Conservation (phyloP, 1,139 yeast genomes). For the Suhomyces bokatorum region DNA sequence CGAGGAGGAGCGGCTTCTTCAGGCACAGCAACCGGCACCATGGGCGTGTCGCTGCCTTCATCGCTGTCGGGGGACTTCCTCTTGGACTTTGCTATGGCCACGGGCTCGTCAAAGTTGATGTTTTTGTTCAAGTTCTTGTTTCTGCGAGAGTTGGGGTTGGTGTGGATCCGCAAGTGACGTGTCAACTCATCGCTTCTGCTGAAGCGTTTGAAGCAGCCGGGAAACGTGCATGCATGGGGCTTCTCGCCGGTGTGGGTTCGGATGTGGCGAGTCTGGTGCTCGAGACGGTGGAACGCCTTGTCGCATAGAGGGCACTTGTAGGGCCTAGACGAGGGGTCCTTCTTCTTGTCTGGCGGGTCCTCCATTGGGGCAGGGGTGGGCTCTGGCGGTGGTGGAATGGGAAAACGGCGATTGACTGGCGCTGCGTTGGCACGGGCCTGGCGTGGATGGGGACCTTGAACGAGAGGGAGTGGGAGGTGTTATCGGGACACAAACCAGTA, state of each 20-base stretch:
- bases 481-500: background rate
- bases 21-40: background rate
- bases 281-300: slow-evolving; percentile 63
- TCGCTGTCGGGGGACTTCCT: slow-evolving; percentile 3
- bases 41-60: background rate
- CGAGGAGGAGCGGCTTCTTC: background rate
- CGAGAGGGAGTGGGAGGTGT: background rate
- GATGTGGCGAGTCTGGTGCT: slow-evolving; percentile 71
- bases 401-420: too few species aligned
- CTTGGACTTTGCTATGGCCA: slow-evolving; percentile 4
- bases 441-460: background rate
- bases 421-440: too few species aligned
- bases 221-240: slow-evolving; percentile 70
- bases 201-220: slow-evolving; percentile 67
- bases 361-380: slow-evolving; percentile 1
- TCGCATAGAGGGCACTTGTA: slow-evolving; percentile 62
- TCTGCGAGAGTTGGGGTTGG: slow-evolving; percentile 62
- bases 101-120: slow-evolving; percentile 12
- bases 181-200: slow-evolving; percentile 70
- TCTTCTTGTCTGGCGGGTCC: slow-evolving; percentile 15
- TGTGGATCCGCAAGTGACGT: slow-evolving; percentile 65
- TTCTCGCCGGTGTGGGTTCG: slow-evolving; percentile 73
- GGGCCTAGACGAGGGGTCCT: slow-evolving; percentile 38
- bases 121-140: slow-evolving; percentile 38
- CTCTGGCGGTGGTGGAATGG: too few species aligned